Conservation (phyloP, 192 early-diverging fungal genomes). For the Backusella macrospora region DNA sequence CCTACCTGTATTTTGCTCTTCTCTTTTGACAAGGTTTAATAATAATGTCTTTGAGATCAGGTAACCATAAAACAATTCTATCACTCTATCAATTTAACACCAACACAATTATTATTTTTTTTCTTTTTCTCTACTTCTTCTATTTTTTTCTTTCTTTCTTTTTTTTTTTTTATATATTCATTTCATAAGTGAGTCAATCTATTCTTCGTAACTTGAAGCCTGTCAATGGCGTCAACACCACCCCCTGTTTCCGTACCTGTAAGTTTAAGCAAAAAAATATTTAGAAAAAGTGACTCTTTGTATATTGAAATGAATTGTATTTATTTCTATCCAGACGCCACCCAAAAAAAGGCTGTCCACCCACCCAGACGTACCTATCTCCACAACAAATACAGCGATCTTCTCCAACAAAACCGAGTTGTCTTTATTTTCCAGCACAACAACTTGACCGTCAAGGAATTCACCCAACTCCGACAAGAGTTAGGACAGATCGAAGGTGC, state of each 20-base stretch:
- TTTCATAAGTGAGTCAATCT: slow-evolving; percentile 8
- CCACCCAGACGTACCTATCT: slow-evolving; percentile 51
- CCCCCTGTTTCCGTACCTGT: slow-evolving; percentile 8
- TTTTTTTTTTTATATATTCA: background rate
- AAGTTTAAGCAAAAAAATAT: background rate
- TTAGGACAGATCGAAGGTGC: slow-evolving; percentile 23
- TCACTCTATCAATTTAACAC: background rate
- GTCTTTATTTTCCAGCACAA: slow-evolving; percentile 62
- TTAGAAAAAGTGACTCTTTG: background rate
- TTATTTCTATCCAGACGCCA: slow-evolving; percentile 25
- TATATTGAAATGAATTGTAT: background rate
- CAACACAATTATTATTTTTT: background rate
- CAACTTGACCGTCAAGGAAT: slow-evolving; percentile 59
- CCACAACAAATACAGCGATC: slow-evolving; percentile 47
- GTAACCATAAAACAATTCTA: background rate
- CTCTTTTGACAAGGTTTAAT: background rate
- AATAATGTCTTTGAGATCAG: slow-evolving; percentile 17
- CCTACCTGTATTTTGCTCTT: background rate
- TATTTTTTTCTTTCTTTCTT: background rate
- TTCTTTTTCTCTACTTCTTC: background rate
- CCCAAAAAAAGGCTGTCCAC: slow-evolving; percentile 22
- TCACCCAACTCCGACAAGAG: slow-evolving; percentile 51
- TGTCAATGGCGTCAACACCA: slow-evolving; percentile 1
- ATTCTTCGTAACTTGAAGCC: slow-evolving; percentile 17
- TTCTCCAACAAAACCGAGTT: slow-evolving; percentile 52